Base-by-base conservation (phyloP, 345 rosid genomes). In the Ailanthus altissimus region DNA sequence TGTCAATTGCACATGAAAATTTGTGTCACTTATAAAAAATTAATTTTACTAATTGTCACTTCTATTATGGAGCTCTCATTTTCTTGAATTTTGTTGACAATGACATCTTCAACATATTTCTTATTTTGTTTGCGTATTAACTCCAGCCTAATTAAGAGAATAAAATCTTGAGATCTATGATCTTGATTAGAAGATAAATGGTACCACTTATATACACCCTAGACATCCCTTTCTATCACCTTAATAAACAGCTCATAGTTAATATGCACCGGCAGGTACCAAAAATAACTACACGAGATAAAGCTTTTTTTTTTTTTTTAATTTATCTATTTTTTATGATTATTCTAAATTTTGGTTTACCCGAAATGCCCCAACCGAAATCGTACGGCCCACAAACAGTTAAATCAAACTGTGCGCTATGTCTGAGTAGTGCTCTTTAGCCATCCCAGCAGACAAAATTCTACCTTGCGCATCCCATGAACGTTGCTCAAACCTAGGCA, bases 391-490 rank as follows among this genome's bases (percentile, higher is more conserved):
- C 43, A 26, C 16, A 66, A 43, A 74, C 73, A 16, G 76, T 76
- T 69, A 18, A 40, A 76, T 65, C 57, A 36, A 66, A 23, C 36
- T 5, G 58, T 70, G 77, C 59, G 46, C 54, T 1, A 0, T 50
- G 60, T 10, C 2, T 6, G 1, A 0, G 0, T 4, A 1, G 73
- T 4, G 12, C 73, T 86, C 72, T 65, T 58, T 86, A 72, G 78
- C 50, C 18, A 12, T n/a, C 0, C 18, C 2, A 4, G 0, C 7
- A 46, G 1, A 11, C 71, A 26, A 5, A 20, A 68, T 58, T 45
- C 84, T 88, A 91, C 46, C 45, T 50, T 91, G 81, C 88, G 79
- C 92, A 21, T 10, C 20, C 15, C 59, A 68, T 46, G 73, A 76
- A 82, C 59, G 76, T 78, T 76, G 67, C 70, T 70, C 86, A 77